Conservation (phyloP, 2,329 filamentous ascomycete genomes). For the Rhytidhysteron rufulum region DNA sequence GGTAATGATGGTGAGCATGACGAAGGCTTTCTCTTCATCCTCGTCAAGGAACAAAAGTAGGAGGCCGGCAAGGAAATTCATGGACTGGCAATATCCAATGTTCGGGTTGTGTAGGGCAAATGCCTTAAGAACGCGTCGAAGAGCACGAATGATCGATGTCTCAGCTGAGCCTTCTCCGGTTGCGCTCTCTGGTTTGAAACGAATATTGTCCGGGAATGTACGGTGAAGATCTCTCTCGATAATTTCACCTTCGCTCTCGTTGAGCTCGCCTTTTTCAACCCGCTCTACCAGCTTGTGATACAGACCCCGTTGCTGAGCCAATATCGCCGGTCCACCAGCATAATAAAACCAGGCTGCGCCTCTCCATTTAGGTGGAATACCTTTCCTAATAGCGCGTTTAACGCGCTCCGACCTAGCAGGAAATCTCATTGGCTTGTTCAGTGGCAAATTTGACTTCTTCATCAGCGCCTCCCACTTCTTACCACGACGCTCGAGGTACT, state of each 20-base stretch:
- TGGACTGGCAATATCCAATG: constrained; percentile 92
- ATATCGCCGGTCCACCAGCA: constrained; percentile 75
- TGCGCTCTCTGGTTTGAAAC: constrained; percentile 66
- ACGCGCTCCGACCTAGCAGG: constrained; percentile 77
- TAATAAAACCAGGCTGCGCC: constrained; percentile 98
- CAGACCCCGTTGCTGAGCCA: constrained; percentile 69
- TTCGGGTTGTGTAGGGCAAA: constrained; percentile 87
- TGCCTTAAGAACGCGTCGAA: constrained; percentile 81
- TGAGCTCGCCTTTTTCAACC: constrained; percentile 61
- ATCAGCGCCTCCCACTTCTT: constrained; percentile 81
- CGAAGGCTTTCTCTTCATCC: constrained; percentile 88
- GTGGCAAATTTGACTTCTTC: constrained; percentile 70
- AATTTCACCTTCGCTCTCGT: constrained; percentile 74
- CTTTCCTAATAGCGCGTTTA: constrained; percentile 87
- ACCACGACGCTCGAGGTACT: constrained; percentile 68
- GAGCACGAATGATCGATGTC: constrained; percentile 72
- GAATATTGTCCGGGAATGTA: constrained; percentile 90
- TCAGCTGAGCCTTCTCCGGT: constrained; percentile 47
- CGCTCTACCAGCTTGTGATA: constrained; percentile 68
- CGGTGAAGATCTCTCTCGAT: constrained; percentile 92
- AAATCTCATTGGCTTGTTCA: constrained; percentile 69
- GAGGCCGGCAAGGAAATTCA: constrained; percentile 91
- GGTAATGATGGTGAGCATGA: constrained; percentile 90
- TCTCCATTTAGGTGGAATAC: constrained; percentile 88
- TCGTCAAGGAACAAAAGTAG: constrained; percentile 76